Percentiles rank a stretch among this genome's conserved stretches.
Conservation (phyloP, 2,329 filamentous ascomycete genomes). For the Volutella citrinella region DNA sequence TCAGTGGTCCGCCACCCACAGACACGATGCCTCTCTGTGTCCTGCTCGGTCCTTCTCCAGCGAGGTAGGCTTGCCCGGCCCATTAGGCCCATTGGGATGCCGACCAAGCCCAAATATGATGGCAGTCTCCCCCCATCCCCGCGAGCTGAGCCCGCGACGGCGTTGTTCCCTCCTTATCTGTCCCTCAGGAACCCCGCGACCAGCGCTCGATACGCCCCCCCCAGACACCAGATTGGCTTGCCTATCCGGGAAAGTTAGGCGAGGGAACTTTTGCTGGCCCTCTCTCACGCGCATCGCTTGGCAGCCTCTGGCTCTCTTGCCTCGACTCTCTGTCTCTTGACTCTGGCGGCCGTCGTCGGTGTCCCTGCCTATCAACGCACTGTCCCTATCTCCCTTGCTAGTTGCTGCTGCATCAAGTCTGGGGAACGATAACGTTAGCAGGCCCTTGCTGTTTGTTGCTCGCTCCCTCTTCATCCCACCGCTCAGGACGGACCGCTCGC, state of each 20-base stretch:
- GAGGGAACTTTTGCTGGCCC: slow-evolving; percentile 40
- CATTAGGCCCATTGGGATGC: neutral
- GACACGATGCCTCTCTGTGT: slow-evolving; percentile 4
- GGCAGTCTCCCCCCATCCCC: slow-evolving; percentile 1
- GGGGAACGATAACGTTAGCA: slow-evolving; percentile 33
- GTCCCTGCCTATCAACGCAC: too few species aligned
- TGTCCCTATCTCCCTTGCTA: too few species aligned
- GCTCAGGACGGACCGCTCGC: slow-evolving; percentile 7
- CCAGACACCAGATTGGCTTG: slow-evolving; percentile 31
- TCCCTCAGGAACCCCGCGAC: slow-evolving; percentile 22
- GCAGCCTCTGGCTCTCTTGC: slow-evolving; percentile 26
- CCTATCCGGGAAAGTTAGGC: slow-evolving; percentile 34
- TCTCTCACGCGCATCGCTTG: slow-evolving; percentile 33
- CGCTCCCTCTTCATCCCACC: slow-evolving; percentile 8
- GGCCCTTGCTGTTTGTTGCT: slow-evolving; percentile 22
- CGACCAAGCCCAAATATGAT: neutral
- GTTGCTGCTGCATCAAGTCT: slow-evolving; percentile 26
- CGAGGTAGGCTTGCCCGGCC: slow-evolving; percentile 6
- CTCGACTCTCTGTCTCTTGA: slow-evolving; percentile 18
- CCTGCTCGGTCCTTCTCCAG: slow-evolving; percentile 22
- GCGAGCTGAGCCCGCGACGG: slow-evolving; percentile 11
- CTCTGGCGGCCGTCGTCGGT: slow-evolving; percentile 15
- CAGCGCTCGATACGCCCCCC: slow-evolving; percentile 22
- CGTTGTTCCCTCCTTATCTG: slow-evolving; percentile 22
- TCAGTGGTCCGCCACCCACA: too few species aligned